Evolutionary conservation across 306 rosid genomes (phyloP), one percentile per base, ranked within the genome.

Genomic region (Trifolium fragiferum): DNA sequence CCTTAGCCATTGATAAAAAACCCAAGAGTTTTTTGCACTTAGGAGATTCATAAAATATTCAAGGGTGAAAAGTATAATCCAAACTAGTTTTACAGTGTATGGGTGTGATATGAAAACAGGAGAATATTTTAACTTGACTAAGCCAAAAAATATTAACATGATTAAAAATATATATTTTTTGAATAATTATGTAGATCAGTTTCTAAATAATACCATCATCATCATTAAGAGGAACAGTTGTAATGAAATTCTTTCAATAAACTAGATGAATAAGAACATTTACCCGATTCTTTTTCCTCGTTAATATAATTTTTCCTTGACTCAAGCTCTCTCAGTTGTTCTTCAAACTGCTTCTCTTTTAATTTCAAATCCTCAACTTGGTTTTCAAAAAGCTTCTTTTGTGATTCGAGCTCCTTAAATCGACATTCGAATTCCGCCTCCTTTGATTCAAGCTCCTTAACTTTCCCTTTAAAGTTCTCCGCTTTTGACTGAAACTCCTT

Each of bases 271-370:
- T 51, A 18, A 51, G 58, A 51, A 51, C 11, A 51, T 7, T 51
- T 51, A 51, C 58, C 58, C 12, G 21, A 51, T 16, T 51, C 13
- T 16, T 18, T 8, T 51, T 51, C 25, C 1, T 51, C 58, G 1
- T 7, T 11, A 51, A 18, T 18, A 51, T 16, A 18, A 8, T 51
- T 51, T 8, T 51, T 19, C 8, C 25, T 51, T 10, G 11, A 18
- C 58, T 51, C 23, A 8, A 13, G 12, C 58, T 51, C 6, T 16
- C 2, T 44, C 15, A 44, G 16, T 32, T 37, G 70, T 20, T 20
- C 37, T 32, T 62, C 70, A 63, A 62, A 18, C 6, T 59, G 43
- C 53, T 59, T 27, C 60, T 73, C 38, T 61, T 43, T 44, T 4
- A 2, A 16, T 13, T n/a, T 7, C 3, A 73, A 27, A 25, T 74